These are phyloP conservation scores for Earliella scabrosa DNA, from an alignment of 1,284 basidiomycete genomes.

Conservation along the genomic window DNA sequence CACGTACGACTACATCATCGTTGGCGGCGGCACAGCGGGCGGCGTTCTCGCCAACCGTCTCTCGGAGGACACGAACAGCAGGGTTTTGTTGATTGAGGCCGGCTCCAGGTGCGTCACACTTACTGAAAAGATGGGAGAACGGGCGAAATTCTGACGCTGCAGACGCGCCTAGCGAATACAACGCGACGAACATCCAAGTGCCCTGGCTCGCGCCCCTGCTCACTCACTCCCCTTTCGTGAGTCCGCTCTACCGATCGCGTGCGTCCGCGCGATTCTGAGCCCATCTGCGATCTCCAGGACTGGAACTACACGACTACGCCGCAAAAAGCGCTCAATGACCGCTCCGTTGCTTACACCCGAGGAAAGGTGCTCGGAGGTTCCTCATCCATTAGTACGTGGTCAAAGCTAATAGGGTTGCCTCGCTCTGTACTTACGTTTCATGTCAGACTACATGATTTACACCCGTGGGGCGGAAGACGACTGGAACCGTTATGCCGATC, in stretches of 20 bases:
- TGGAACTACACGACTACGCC: constrained; percentile 32
- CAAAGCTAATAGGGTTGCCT: too few species aligned
- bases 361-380: constrained; percentile 32
- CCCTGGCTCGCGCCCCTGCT: constrained; percentile 7
- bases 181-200: constrained; percentile 8
- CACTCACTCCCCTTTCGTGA: constrained; percentile 3
- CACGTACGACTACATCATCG: constrained; percentile 10
- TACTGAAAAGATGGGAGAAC: background rate
- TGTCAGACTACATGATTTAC: background rate
- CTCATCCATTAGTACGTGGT: constrained; percentile 28
- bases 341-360: constrained; percentile 26
- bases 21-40: constrained; percentile 21
- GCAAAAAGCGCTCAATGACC: constrained; percentile 31
- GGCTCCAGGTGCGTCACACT: constrained; percentile 33
- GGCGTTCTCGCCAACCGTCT: constrained; percentile 31
- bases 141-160: background rate
- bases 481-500: background rate
- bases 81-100: constrained; percentile 46
- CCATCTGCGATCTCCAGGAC: background rate
- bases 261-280: too few species aligned
- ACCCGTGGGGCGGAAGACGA: background rate
- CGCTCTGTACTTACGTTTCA: too few species aligned
- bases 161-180: background rate
- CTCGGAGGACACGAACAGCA: constrained; percentile 26
- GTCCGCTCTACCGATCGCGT: background rate